These are phyloP conservation scores for Nyssa sinensis DNA, from an alignment of 148 eudicot species.

Conservation along the genomic window DNA sequence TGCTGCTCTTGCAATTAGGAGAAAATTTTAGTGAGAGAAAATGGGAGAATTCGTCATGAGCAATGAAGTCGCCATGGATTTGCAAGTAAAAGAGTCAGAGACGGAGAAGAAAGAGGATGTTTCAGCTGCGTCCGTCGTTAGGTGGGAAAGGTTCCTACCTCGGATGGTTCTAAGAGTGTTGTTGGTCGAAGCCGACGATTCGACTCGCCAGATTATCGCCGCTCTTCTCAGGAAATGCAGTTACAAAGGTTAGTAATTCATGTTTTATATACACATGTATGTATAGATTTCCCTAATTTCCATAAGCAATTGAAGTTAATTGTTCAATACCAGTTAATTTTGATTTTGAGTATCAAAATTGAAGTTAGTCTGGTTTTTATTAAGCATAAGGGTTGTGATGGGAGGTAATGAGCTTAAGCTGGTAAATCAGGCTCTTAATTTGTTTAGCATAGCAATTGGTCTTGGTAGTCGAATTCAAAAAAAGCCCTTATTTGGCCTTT, in stretches of 20 bases:
- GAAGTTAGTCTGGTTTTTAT: neutral
- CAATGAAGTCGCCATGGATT: constrained; percentile 33
- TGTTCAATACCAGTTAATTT: constrained; percentile 6
- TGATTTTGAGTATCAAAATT: neutral
- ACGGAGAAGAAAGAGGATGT: constrained; percentile 20
- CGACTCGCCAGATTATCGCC: constrained; percentile 78
- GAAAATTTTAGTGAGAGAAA: neutral
- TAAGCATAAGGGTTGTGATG: neutral
- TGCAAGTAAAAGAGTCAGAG: constrained; percentile 21
- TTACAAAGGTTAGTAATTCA: constrained; percentile 57
- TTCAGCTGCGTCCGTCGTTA: constrained; percentile 29
- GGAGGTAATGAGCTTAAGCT: neutral
- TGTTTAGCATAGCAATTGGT: no score
- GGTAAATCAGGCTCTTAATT: neutral
- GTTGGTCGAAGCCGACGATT: constrained; percentile 87
- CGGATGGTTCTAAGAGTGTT: constrained; percentile 59
- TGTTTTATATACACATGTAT: neutral
- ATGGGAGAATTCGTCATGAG: constrained; percentile 54
- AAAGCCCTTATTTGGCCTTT: neutral
- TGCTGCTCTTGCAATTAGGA: no score
- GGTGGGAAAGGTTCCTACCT: constrained; percentile 67
- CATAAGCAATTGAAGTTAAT: no score
- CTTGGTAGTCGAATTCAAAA: neutral
- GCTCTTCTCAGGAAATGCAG: constrained; percentile 87
- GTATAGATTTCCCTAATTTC: neutral